Conservation (phyloP, 257 asterid genomes). For the Przewalskia tangutica region DNA sequence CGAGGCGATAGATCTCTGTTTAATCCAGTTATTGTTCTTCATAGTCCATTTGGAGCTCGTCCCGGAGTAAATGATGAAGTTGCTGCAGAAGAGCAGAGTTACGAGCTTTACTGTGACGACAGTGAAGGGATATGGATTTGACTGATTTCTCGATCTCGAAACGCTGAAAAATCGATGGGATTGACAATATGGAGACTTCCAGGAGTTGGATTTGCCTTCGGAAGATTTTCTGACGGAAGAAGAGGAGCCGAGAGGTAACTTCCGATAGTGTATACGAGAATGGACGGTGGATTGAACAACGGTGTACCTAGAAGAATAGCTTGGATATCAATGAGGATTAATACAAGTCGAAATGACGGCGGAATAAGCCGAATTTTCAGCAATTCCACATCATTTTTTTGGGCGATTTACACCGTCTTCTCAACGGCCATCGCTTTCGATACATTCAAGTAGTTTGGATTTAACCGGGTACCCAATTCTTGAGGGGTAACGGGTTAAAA, state of each 20-base stretch:
- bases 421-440: neutral
- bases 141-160: too few relatives aligned
- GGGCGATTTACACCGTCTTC: constrained; percentile 18
- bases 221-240: constrained; percentile 4
- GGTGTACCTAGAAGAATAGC: constrained; percentile 34
- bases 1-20: too few relatives aligned
- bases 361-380: constrained; percentile 40
- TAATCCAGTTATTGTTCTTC: too few relatives aligned
- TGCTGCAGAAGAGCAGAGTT: too few relatives aligned
- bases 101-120: too few relatives aligned
- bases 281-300: constrained; percentile 41
- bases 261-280: constrained; percentile 11
- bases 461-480: neutral
- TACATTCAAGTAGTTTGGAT: neutral
- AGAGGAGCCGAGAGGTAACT: constrained; percentile 23
- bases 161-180: neutral
- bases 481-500: too few relatives aligned
- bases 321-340: constrained; percentile 49
- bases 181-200: constrained; percentile 8
- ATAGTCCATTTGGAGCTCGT: too few relatives aligned
- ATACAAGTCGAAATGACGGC: constrained; percentile 25
- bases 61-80: too few relatives aligned
- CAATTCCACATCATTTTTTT: constrained; percentile 36
- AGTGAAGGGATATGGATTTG: too few relatives aligned
- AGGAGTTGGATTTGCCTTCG: constrained; percentile 4